Evolutionary conservation across 2,329 filamentous ascomycete species (phyloP).

Genomic region (Colletotrichum agaves): DNA sequence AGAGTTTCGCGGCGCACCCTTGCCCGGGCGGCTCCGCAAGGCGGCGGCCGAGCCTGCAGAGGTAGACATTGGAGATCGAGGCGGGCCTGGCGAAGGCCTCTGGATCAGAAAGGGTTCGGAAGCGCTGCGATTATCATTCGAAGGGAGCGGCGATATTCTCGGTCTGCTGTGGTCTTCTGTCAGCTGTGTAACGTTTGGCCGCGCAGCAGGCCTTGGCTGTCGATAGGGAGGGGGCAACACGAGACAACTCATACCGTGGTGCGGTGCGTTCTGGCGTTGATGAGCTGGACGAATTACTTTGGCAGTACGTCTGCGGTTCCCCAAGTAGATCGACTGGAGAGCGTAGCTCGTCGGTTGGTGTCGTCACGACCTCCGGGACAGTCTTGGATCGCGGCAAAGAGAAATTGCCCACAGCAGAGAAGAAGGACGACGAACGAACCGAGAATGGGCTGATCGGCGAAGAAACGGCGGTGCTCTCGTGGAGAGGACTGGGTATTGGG

Average conservation of each 20-base stretch:
- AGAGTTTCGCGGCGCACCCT: constrained; percentile 73
- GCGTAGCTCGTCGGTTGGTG: constrained; percentile 42
- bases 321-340: constrained; percentile 35
- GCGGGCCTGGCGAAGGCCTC: constrained; percentile 55
- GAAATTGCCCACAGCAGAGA: constrained; percentile 39
- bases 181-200: constrained; percentile 24
- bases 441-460: constrained; percentile 52
- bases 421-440: constrained; percentile 42
- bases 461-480: constrained; percentile 53
- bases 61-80: constrained; percentile 50
- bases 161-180: constrained; percentile 41
- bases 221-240: neutral
- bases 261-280: constrained; percentile 46
- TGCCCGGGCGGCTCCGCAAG: constrained; percentile 52
- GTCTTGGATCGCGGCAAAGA: constrained; percentile 42
- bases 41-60: constrained; percentile 61
- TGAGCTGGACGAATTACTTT: constrained; percentile 50
- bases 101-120: constrained; percentile 55
- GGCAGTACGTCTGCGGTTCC: constrained; percentile 47
- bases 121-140: constrained; percentile 63
- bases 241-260: constrained; percentile 45
- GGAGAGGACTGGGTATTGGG: constrained; percentile 62
- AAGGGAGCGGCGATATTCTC: constrained; percentile 43
- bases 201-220: neutral
- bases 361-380: constrained; percentile 48